Evolutionary conservation across 805 yeast species (phyloP).

Genomic region (Saccharomycopsis capsularis): DNA sequence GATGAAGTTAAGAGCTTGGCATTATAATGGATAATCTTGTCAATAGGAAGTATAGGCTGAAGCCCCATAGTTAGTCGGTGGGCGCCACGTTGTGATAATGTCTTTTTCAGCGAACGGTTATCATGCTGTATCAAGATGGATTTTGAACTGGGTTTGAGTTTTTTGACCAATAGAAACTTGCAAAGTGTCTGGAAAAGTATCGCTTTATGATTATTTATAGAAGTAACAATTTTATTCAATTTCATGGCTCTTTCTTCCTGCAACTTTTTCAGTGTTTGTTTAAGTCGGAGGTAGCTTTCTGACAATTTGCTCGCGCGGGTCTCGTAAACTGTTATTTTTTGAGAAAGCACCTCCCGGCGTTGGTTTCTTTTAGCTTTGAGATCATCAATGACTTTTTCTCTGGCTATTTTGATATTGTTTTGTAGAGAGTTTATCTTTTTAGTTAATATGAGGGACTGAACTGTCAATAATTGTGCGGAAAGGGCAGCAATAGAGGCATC

Average conservation of each 20-base stretch:
- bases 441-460: slow-evolving; percentile 2
- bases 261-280: not conserved
- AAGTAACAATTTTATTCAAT: not conserved
- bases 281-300: not conserved
- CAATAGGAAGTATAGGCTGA: slow-evolving; percentile 19
- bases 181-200: slow-evolving; percentile 11
- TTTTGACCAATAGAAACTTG: slow-evolving; percentile 7
- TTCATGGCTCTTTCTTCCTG: not conserved
- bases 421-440: not conserved
- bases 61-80: slow-evolving; percentile 10
- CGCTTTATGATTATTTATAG: slow-evolving; percentile 9
- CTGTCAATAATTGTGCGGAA: slow-evolving; percentile 10
- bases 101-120: no score
- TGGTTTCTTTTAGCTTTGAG: not conserved
- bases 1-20: slow-evolving; percentile 5
- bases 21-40: slow-evolving; percentile 8
- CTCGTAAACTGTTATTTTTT: not conserved
- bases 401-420: not conserved
- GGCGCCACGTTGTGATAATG: no score
- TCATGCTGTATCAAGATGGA: not conserved
- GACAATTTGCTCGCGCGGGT: not conserved
- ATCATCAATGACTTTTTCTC: not conserved
- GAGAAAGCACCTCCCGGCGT: slow-evolving; percentile 3
- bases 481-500: slow-evolving; percentile 12
- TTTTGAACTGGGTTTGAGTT: no score